A percentile compares a stretch with the other conserved stretches of the same genome.
These are phyloP conservation scores for Bruguiera parviflora DNA, from an alignment of 345 rosid genomes.

Conservation along the genomic window DNA sequence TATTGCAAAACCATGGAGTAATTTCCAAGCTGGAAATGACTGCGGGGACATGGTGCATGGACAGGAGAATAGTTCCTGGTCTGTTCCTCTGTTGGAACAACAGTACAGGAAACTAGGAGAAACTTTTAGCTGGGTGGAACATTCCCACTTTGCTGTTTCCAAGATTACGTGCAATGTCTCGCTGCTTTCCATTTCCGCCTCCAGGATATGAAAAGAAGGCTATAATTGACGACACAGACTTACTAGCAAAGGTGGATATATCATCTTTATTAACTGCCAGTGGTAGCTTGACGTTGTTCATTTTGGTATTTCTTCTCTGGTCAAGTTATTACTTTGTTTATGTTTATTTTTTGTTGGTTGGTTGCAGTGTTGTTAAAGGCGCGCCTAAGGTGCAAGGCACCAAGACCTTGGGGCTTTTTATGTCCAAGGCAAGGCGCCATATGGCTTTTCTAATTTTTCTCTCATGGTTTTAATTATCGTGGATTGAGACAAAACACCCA, in stretches of 20 bases:
- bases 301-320: background rate
- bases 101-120: slow-evolving; percentile 31
- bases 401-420: too few relatives aligned
- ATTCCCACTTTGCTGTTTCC: slow-evolving; percentile 29
- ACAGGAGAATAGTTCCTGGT: slow-evolving; percentile 49
- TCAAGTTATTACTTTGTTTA: background rate
- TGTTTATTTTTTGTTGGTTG: background rate
- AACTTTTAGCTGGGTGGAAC: slow-evolving; percentile 29
- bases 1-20: slow-evolving; percentile 28
- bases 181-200: slow-evolving; percentile 98
- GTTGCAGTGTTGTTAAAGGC: background rate
- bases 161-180: slow-evolving; percentile 73
- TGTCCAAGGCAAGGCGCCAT: too few relatives aligned
- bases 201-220: slow-evolving; percentile 94
- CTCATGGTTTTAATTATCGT: too few relatives aligned
- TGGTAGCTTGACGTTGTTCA: slow-evolving; percentile 5
- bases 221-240: slow-evolving; percentile 47
- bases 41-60: slow-evolving; percentile 60
- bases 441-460: too few relatives aligned
- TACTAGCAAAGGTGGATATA: slow-evolving; percentile 57
- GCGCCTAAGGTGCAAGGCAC: too few relatives aligned
- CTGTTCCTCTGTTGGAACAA: slow-evolving; percentile 58
- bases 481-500: too few relatives aligned
- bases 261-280: background rate
- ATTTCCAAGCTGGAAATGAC: slow-evolving; percentile 42